These are phyloP conservation scores for Neurospora tetraspora DNA, from an alignment of 495 filamentous ascomycete species.

Conservation along the genomic window DNA sequence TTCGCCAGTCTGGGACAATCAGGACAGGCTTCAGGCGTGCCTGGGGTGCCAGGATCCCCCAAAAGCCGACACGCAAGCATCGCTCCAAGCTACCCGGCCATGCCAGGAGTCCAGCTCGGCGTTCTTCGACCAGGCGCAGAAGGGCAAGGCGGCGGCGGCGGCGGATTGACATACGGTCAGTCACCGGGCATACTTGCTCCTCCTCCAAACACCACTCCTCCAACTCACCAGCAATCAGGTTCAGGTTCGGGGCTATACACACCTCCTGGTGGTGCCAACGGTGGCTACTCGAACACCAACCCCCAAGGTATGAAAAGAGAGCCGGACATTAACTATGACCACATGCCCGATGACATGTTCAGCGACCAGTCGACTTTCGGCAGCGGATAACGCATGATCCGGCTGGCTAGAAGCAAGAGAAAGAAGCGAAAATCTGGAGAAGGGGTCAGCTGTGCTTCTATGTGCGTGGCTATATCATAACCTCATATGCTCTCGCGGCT, in stretches of 20 bases:
- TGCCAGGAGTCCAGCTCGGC: slow-evolving; percentile 10
- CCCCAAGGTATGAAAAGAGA: slow-evolving; percentile 14
- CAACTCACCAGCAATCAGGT: neutral
- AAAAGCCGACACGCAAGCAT: slow-evolving; percentile 15
- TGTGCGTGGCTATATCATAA: neutral
- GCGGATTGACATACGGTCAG: neutral
- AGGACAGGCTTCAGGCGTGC: neutral
- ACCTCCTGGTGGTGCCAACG: slow-evolving; percentile 3
- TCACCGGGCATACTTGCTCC: neutral
- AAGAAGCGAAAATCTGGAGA: neutral
- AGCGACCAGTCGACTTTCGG: slow-evolving; percentile 10
- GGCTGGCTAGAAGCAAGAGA: neutral
- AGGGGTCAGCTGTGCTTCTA: neutral
- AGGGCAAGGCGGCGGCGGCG: neutral
- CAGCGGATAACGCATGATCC: neutral
- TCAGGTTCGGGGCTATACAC: neutral
- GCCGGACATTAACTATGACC: slow-evolving; percentile 18
- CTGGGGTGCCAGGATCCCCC: slow-evolving; percentile 4
- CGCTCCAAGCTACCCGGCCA: slow-evolving; percentile 11
- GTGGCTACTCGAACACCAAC: slow-evolving; percentile 4
- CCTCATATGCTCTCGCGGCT: neutral
- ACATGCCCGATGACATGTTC: slow-evolving; percentile 24
- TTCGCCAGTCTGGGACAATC: slow-evolving; percentile 14
- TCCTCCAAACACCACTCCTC: neutral
- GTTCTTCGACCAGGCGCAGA: neutral